phyloP scores from a whole-genome alignment of 805 yeast genomes.

The Ogataea saltuana region DNA sequence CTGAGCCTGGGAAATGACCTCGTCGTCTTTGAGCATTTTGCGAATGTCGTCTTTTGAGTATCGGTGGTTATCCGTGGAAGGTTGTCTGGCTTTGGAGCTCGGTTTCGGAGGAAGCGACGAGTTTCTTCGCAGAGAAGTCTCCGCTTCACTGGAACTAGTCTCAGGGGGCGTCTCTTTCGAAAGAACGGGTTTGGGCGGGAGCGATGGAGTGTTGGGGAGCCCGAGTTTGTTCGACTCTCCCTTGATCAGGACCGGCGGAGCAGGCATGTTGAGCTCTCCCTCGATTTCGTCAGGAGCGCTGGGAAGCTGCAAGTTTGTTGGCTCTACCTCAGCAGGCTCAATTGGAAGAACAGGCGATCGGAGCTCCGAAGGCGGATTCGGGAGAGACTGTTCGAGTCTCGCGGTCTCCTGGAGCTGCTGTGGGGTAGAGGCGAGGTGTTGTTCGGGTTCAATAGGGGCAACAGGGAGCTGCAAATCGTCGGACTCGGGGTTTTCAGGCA shows the following conservation, averaged over 20 bases:
- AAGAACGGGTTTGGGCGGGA: conserved; percentile 15
- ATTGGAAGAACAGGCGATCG: conserved; percentile 7
- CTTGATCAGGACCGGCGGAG: conserved; percentile 33
- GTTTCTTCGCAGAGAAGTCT: neutral
- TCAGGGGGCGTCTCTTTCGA: neutral
- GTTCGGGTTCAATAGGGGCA: neutral
- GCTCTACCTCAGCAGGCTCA: neutral
- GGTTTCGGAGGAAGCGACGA: conserved; percentile 12
- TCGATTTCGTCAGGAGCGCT: conserved; percentile 21
- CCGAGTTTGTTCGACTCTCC: conserved; percentile 34
- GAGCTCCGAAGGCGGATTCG: conserved; percentile 18
- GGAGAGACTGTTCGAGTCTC: conserved; percentile 8
- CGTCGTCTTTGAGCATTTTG: conserved; percentile 55
- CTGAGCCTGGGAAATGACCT: conserved; percentile 58
- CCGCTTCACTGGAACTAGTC: neutral
- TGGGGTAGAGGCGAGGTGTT: neutral
- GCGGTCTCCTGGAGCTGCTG: conserved; percentile 1
- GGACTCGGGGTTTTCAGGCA: neutral
- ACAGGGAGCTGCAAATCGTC: conserved; percentile 1
- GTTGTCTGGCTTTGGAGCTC: conserved; percentile 9
- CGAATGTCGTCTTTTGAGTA: conserved; percentile 41
- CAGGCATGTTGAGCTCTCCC: conserved; percentile 31
- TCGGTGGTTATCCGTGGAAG: conserved; percentile 11
- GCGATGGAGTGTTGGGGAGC: conserved; percentile 30
- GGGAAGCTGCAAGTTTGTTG: conserved; percentile 12